phyloP scores from a whole-genome alignment of 192 early-diverging fungal genomes.

The Backusella tuberculispora region DNA sequence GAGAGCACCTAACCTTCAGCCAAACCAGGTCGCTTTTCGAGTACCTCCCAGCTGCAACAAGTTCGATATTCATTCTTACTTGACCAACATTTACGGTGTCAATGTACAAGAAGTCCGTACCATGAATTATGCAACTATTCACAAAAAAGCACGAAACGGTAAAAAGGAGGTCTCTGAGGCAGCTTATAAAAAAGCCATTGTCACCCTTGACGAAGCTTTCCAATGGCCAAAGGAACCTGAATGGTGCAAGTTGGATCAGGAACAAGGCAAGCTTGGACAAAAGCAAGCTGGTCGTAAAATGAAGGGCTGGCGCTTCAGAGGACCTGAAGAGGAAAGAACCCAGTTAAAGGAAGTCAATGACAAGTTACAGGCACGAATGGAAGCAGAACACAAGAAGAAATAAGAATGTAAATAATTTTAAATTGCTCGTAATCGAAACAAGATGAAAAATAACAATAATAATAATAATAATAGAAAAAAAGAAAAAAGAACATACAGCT shows the following conservation, averaged over 20 bases:
- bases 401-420: slow-evolving; percentile 27
- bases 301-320: slow-evolving; percentile 60
- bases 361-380: slow-evolving; percentile 32
- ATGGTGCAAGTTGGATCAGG: slow-evolving; percentile 43
- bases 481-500: too few relatives aligned
- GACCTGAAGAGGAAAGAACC: slow-evolving; percentile 40
- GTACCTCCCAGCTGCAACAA: slow-evolving; percentile 91
- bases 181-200: slow-evolving; percentile 64
- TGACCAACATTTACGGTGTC: slow-evolving; percentile 83
- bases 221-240: slow-evolving; percentile 52
- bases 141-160: slow-evolving; percentile 42
- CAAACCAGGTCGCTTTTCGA: slow-evolving; percentile 90
- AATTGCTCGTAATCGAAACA: neutral
- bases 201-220: slow-evolving; percentile 57
- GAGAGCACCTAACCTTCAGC: slow-evolving; percentile 70
- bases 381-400: slow-evolving; percentile 44
- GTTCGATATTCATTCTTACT: slow-evolving; percentile 88
- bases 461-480: too few relatives aligned
- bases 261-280: slow-evolving; percentile 45
- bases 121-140: slow-evolving; percentile 78
- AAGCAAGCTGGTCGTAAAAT: slow-evolving; percentile 50
- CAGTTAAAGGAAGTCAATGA: slow-evolving; percentile 45
- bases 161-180: slow-evolving; percentile 37
- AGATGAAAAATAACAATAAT: too few relatives aligned
- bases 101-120: slow-evolving; percentile 87